Evolutionary conservation across 257 asterid species (phyloP).

Genomic region (Henckelia pumila): DNA sequence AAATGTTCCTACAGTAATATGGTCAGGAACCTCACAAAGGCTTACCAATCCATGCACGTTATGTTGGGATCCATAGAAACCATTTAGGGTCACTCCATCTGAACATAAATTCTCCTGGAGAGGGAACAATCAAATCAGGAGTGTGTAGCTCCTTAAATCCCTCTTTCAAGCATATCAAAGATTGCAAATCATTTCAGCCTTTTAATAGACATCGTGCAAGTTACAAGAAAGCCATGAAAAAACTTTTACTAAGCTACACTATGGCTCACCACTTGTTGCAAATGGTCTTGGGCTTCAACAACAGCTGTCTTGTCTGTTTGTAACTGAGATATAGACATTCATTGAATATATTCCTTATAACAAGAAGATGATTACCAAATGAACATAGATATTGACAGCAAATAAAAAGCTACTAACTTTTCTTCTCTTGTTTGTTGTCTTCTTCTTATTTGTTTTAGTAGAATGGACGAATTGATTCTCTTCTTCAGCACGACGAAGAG

Average conservation of each 20-base stretch:
- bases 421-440: constrained; percentile 65
- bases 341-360: constrained; percentile 2
- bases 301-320: constrained; percentile 65
- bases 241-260: constrained; percentile 4
- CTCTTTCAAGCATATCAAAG: neutral
- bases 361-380: constrained; percentile 10
- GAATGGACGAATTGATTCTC: constrained; percentile 47
- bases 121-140: constrained; percentile 22
- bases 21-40: constrained; percentile 20
- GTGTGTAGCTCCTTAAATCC: neutral
- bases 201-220: neutral
- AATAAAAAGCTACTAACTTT: constrained; percentile 51
- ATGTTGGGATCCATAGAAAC: constrained; percentile 84
- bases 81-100: constrained; percentile 59
- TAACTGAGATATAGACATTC: constrained; percentile 41
- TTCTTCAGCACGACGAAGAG: constrained; percentile 60
- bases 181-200: neutral
- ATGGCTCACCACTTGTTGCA: constrained; percentile 65
- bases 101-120: constrained; percentile 69
- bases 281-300: constrained; percentile 54
- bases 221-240: constrained; percentile 6
- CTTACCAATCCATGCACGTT: constrained; percentile 80
- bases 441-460: constrained; percentile 61
- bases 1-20: constrained; percentile 2
- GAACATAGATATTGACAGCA: constrained; percentile 20